These are phyloP conservation scores for Hyaloscypha variabilis DNA, from an alignment of 495 filamentous ascomycete species.

Conservation along the genomic window DNA sequence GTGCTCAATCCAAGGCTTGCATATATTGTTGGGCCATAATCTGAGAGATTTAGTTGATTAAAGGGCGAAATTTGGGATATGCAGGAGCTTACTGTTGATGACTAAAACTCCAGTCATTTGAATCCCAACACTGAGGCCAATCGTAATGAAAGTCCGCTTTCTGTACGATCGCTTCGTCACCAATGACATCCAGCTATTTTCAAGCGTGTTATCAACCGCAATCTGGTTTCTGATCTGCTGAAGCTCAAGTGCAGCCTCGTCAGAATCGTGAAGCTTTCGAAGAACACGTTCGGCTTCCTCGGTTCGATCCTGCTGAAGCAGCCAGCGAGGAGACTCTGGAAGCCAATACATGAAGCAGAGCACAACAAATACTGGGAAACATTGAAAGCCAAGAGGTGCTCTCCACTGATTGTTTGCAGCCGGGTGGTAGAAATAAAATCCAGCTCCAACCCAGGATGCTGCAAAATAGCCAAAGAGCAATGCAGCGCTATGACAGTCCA, in stretches of 20 bases:
- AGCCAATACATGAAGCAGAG: conserved; percentile 10
- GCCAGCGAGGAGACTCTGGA: conserved; percentile 35
- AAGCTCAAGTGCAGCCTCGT: conserved; percentile 31
- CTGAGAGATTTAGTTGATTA: conserved; percentile 21
- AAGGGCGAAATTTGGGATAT: conserved; percentile 11
- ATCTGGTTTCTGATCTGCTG: conserved; percentile 31
- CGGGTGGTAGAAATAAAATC: conserved; percentile 34
- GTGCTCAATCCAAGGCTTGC: conserved; percentile 30
- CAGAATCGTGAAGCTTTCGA: conserved; percentile 24
- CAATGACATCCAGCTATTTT: not conserved
- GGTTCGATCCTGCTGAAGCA: conserved; percentile 31
- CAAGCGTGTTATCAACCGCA: conserved; percentile 1
- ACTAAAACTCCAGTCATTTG: conserved; percentile 34
- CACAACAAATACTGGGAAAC: not conserved
- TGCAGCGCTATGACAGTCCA: conserved; percentile 26
- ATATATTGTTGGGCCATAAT: conserved; percentile 39
- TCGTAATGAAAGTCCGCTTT: conserved; percentile 28
- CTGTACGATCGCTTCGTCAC: conserved; percentile 21
- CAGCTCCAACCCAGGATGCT: conserved; percentile 30
- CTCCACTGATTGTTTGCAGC: conserved; percentile 1
- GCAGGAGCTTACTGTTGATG: conserved; percentile 18
- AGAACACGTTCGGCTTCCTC: conserved; percentile 36
- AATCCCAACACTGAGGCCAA: conserved; percentile 29
- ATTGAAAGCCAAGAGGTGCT: conserved; percentile 7
- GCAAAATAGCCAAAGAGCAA: conserved; percentile 27